Base-by-base conservation (phyloP, 208 protist genomes). In the Trypanosoma mega region DNA sequence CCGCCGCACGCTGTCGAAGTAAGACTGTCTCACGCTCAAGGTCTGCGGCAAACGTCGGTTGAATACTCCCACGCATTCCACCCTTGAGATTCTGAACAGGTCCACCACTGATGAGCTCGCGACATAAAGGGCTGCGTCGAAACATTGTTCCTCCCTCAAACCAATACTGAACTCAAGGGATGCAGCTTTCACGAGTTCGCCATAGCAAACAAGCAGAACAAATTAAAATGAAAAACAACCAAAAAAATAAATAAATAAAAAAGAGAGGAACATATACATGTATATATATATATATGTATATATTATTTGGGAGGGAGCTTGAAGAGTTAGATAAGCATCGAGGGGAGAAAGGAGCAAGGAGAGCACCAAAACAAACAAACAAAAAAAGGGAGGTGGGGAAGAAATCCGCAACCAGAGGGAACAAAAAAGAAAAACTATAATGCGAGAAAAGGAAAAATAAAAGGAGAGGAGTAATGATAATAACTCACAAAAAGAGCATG, bases 11-110 rank as follows among this genome's bases (percentile, higher is more conserved):
- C 41, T 50, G 23, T n/a, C 61, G 20, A 24, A 75, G 48, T 29
- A 80, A 56, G 2, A 74, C 83, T 1, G 41, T 61, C 31, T 80
- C 59, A 3, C 72, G 69, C 34, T 85, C 64, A 7, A 76, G 48
- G 18, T 69, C 63, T 26, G 64, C 72, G 9, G 46, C 50, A 16
- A 90, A 45, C 18, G 64, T 72, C 0, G 83, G 70, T 29, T 76
- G 72, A 61, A 87, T 82, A 12, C 72, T 36, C 34, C 58, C 58
- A 9, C 58, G 62, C 53, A 71, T 50, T 0, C 54, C 29, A 34
- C 46, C 54, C 12, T 8, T 39, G 9, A 71, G 21, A 30, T 36
- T 37, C 1, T 71, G 51, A 7, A 63, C 64, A 16, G 24, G 64
- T 8, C 48, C 49, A 16, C 54, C 52, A 0, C 18, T n/a, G 49